Evolutionary conservation across 163 green algal genomes (phyloP), one percentile per base, ranked within the genome.

Genomic region (Chloromonas sp.): DNA sequence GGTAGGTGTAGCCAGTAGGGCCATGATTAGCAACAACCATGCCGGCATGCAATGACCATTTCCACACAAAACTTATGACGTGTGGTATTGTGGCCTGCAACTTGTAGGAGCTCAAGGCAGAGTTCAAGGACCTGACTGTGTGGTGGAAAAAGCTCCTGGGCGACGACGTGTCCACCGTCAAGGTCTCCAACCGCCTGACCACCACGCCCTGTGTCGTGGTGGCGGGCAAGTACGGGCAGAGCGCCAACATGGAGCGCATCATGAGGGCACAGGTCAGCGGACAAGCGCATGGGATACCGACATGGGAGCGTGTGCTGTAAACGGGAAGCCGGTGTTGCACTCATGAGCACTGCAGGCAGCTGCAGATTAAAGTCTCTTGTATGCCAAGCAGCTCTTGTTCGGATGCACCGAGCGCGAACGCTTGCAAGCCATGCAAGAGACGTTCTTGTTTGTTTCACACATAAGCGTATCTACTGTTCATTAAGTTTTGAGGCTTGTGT

Each of bases 211-310:
- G 95, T 88, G 92, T 98, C 0, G 96, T 99, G 3, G 95, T 98
- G 3, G 94, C 95, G 1, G 91, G 85, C 90, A 97, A 98, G 90
- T 99, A 97, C 85, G 97, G 97, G 59, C 98, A 96, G 91, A 94
- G 86, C 60, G 97, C 97, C 83, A 98, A 98, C 92, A 99, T 99
- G 97, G 94, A 98, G 92, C 93, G 94, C 81, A 98, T 99, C 92
- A 96, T 97, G 91, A 91, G 88, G 13, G 91, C 93, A 14, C 95
- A 98, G 89, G 88, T 84, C 8, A 0, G 79, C 59, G 1, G 59
- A 15, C 3, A 11, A 13, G 14, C 11, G 74, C 14, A 36, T 36
- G 36, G 36, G 36, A 36, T 36, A 36, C 36, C 36, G 36, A 36
- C 36, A 36, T 36, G 36, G 36, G 36, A 36, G 36, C 36, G 36